These are phyloP conservation scores for Talinum fruticosum DNA, from an alignment of 148 eudicot species.

Conservation along the genomic window DNA sequence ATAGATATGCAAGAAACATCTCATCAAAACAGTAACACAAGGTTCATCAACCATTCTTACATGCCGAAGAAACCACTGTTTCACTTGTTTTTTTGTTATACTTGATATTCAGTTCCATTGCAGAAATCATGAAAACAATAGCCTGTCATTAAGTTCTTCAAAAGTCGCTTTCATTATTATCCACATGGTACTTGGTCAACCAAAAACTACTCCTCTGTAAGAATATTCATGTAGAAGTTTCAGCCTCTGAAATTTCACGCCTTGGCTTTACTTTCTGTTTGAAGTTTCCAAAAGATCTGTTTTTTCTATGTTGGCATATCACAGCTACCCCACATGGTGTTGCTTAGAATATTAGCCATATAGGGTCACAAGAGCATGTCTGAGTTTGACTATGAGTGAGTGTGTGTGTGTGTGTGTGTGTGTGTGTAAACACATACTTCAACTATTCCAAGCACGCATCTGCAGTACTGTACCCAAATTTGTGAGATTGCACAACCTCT, in stretches of 20 bases:
- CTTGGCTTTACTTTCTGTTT: neutral
- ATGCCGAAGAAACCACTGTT: neutral
- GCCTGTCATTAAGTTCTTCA: neutral
- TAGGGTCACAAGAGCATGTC: too few relatives aligned
- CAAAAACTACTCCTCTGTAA: neutral
- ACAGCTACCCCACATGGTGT: neutral
- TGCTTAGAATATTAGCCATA: neutral
- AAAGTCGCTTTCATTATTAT: slow-evolving; percentile 7
- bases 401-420: too few relatives aligned
- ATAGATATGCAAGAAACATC: neutral
- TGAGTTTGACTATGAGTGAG: too few relatives aligned
- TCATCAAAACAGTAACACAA: neutral
- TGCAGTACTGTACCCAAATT: too few relatives aligned
- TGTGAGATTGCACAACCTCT: too few relatives aligned
- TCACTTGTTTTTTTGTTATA: neutral
- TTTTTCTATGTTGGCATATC: neutral
- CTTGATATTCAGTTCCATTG: neutral
- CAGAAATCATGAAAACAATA: neutral
- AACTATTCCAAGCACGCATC: too few relatives aligned
- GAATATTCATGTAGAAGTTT: slow-evolving; percentile 4
- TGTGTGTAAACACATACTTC: too few relatives aligned
- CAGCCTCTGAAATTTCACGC: neutral
- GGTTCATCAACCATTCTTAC: neutral
- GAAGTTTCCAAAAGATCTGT: slow-evolving; percentile 7
- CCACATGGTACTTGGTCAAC: neutral